Evolutionary conservation across 306 rosid genomes (phyloP).

Genomic region (Vachellia collinsii): DNA sequence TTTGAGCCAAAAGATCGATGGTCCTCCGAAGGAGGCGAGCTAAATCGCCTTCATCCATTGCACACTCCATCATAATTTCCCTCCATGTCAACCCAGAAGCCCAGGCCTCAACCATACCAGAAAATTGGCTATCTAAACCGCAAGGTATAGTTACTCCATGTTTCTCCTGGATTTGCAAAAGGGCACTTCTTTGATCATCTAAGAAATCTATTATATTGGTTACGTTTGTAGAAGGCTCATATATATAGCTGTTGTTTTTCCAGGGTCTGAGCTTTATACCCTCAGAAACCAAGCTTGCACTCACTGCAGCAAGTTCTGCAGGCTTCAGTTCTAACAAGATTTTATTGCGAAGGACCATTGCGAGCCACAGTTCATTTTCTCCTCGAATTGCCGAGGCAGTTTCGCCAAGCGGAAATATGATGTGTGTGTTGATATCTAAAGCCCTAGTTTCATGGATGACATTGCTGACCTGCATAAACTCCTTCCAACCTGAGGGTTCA

Average conservation of each 20-base stretch:
- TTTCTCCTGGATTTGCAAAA: slow-evolving; percentile 72
- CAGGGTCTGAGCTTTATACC: slow-evolving; percentile 91
- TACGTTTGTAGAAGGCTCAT: slow-evolving; percentile 71
- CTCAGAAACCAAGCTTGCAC: slow-evolving; percentile 82
- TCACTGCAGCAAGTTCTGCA: slow-evolving; percentile 81
- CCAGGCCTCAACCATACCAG: slow-evolving; percentile 99
- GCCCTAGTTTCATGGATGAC: slow-evolving; percentile 90
- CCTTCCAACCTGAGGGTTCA: slow-evolving; percentile 99
- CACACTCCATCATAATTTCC: slow-evolving; percentile 98
- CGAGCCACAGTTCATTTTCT: slow-evolving; percentile 97
- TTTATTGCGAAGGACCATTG: slow-evolving; percentile 88
- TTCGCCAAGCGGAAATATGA: slow-evolving; percentile 86
- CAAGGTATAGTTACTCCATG: slow-evolving; percentile 72
- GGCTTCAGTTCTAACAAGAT: slow-evolving; percentile 73
- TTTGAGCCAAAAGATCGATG: slow-evolving; percentile 85
- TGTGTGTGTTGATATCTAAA: slow-evolving; percentile 68
- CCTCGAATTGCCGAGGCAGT: slow-evolving; percentile 95
- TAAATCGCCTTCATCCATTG: slow-evolving; percentile 96
- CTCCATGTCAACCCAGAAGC: slow-evolving; percentile 96
- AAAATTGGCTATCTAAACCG: slow-evolving; percentile 83
- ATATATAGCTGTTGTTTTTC: slow-evolving; percentile 74
- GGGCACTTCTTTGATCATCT: slow-evolving; percentile 66
- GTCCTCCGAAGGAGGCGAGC: slow-evolving; percentile 92
- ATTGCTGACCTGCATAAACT: slow-evolving; percentile 88
- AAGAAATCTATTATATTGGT: slow-evolving; percentile 49